phyloP scores from a whole-genome alignment of 768 basidiomycete genomes.

The Harrya chromipes region DNA sequence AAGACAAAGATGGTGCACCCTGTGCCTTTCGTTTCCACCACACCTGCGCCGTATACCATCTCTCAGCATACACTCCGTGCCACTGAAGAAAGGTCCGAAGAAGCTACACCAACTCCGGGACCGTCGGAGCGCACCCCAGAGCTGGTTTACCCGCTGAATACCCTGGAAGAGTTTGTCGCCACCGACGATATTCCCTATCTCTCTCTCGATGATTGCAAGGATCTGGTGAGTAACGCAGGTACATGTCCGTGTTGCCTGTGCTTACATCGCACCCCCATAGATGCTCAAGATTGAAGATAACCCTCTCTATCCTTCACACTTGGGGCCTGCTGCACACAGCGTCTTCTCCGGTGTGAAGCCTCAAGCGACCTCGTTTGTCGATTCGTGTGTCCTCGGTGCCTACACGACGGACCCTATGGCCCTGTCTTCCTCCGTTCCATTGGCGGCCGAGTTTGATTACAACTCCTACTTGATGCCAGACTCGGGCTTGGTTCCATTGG shows the following conservation, averaged over 20 bases:
- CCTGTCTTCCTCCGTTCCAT: conserved; percentile 7
- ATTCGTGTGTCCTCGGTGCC: conserved; percentile 25
- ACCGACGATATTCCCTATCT: conserved; percentile 37
- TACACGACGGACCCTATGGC: conserved; percentile 5
- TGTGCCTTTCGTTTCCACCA: background rate
- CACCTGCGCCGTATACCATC: background rate
- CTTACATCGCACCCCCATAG: conserved; percentile 15
- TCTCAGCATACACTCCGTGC: background rate
- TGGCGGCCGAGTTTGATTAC: conserved; percentile 9
- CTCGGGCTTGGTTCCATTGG: conserved; percentile 8
- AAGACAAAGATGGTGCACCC: conserved; percentile 1
- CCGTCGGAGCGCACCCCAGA: conserved; percentile 18
- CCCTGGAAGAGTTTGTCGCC: conserved; percentile 27
- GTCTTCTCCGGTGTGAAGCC: conserved; percentile 31
- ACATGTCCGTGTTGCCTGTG: background rate
- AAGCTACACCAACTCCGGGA: background rate
- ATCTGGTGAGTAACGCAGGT: conserved; percentile 16
- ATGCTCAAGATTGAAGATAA: background rate
- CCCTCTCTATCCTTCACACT: conserved; percentile 18
- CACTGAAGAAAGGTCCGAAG: conserved; percentile 3
- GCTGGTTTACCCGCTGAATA: conserved; percentile 7
- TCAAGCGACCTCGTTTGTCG: conserved; percentile 26
- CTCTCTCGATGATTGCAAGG: conserved; percentile 23
- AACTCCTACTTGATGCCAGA: conserved; percentile 8
- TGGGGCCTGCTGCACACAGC: conserved; percentile 19